Base-by-base conservation (phyloP, 2,329 filamentous ascomycete species). In the Aspergillus pseudotamarii region DNA sequence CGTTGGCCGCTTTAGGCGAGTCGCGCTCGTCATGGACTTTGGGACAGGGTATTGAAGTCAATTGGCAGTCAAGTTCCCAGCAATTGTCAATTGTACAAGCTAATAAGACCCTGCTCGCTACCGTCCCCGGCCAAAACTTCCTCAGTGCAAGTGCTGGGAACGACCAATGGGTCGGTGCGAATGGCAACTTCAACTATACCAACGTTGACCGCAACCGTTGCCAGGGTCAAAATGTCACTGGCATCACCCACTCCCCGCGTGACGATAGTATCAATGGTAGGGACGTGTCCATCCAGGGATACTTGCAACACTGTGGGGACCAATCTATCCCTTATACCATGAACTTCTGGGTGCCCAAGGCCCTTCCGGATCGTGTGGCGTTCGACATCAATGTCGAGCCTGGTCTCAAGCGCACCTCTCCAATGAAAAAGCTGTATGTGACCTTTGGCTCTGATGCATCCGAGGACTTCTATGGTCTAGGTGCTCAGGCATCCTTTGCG, bases 381-480 rank as follows among this genome's bases (percentile, higher is more conserved):
- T 41, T 41, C 38, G 6, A 41, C 8, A 19, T 41, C 38, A 41
- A n/a, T n/a, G 38, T 41, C 38, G 38, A 41, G 38, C 38, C 38
- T n/a, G 38, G 38, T 41, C 19, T n/a, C 38, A 41, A n/a, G 38
- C 38, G 8, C 19, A 4, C 6, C 16, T 8, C 38, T 10, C 38
- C 38, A 41, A 41, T 41, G 38, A n/a, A 19, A 19, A 41, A 41
- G 38, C 38, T 41, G 16, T 41, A 41, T n/a, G 16, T 41, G 3
- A 41, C 38, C 19, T 41, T 41, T n/a, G 8, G 16, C 4, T 41
- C 38, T 3, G 16, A 41, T 41, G 19, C 16, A n/a, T 41, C 38
- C 6, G 70, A 72, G 32, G 68, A 72, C 48, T 71, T 72, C 58
- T 72, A 72, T 38, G 70, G 70, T 30, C 56, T 72, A 4, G 70